Evolutionary conservation across 2,329 filamentous ascomycete species (phyloP).

Genomic region (Diaporthe ampelina): DNA sequence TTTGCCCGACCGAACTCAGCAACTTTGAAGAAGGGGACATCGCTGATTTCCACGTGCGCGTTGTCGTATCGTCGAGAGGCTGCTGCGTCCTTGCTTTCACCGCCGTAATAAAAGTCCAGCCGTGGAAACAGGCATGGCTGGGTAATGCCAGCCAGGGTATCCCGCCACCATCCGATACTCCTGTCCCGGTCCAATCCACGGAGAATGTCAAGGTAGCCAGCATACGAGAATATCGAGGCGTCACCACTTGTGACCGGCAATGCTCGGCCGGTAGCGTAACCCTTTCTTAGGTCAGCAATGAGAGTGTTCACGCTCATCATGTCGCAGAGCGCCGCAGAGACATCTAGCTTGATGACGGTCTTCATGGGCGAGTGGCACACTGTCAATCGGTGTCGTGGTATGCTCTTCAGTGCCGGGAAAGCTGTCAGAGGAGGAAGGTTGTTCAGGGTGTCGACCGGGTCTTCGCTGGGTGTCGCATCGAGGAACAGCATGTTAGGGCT

Average conservation of each 20-base stretch:
- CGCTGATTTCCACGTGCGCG: constrained; percentile 54
- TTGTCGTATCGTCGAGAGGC: constrained; percentile 50
- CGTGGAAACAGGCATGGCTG: constrained; percentile 62
- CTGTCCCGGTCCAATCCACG: constrained; percentile 48
- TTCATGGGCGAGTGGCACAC: constrained; percentile 61
- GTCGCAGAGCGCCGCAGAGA: constrained; percentile 66
- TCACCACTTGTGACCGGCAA: constrained; percentile 47
- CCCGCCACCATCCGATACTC: constrained; percentile 62
- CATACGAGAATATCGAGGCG: constrained; percentile 52
- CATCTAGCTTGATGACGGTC: constrained; percentile 64
- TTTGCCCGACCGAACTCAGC: constrained; percentile 59
- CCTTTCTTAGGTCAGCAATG: constrained; percentile 61
- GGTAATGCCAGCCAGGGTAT: constrained; percentile 52
- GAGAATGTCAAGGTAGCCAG: constrained; percentile 56
- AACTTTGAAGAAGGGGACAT: constrained; percentile 56
- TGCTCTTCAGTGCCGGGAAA: constrained; percentile 50
- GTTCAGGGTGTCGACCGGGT: constrained; percentile 55
- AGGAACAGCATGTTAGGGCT: constrained; percentile 68
- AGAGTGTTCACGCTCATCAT: constrained; percentile 61
- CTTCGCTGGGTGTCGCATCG: constrained; percentile 57
- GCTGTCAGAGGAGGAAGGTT: constrained; percentile 58
- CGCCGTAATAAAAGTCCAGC: constrained; percentile 49
- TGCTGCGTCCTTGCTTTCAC: constrained; percentile 29
- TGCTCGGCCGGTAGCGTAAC: constrained; percentile 56
- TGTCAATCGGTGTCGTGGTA: constrained; percentile 64